Conservation (phyloP, 2,329 filamentous ascomycete genomes). For the Chaetomiaceae sp. region DNA sequence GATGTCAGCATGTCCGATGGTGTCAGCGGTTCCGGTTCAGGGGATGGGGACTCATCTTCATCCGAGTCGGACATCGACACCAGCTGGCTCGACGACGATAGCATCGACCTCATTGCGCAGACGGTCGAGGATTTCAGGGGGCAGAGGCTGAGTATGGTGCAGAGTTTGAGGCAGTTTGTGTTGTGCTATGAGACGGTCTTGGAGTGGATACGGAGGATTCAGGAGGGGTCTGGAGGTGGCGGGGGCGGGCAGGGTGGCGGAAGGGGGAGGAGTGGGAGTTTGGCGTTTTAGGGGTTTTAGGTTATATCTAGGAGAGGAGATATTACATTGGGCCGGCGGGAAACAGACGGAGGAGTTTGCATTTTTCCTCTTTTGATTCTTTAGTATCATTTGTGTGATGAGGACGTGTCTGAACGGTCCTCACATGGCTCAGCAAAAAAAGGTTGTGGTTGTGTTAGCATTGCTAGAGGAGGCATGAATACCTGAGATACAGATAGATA, state of each 20-base stretch:
- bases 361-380: no score
- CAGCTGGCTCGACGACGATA: conserved; percentile 65
- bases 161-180: conserved; percentile 88
- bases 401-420: no score
- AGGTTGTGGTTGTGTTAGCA: no score
- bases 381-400: no score
- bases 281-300: conserved; percentile 29
- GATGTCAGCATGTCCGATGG: conserved; percentile 42
- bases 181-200: conserved; percentile 93
- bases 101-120: conserved; percentile 73
- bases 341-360: no score
- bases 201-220: conserved; percentile 68
- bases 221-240: conserved; percentile 33
- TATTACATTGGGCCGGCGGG: no score
- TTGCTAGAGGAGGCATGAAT: no score
- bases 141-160: conserved; percentile 93
- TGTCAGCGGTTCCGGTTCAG: background rate
- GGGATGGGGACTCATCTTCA: background rate
- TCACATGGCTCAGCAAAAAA: no score
- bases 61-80: conserved; percentile 38
- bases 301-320: no score
- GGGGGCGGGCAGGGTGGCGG: conserved; percentile 13
- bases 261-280: conserved; percentile 34
- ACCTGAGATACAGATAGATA: no score
- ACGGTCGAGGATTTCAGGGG: conserved; percentile 87